Conservation (phyloP, 805 yeast genomes). For the Candida fluviatilis region DNA sequence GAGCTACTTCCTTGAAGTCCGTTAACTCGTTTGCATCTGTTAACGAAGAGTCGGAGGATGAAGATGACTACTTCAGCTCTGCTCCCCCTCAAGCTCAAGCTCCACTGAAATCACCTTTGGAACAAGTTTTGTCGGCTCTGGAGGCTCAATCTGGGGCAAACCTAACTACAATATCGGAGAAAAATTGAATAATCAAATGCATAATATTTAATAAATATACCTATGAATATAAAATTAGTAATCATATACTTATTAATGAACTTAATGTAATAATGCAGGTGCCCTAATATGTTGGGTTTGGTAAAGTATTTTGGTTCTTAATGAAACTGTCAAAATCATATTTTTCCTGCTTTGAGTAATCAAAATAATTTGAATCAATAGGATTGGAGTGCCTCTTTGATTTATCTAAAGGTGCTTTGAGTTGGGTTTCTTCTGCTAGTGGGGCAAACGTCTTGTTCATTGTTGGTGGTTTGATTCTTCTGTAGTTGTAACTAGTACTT, state of each 20-base stretch:
- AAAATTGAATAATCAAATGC: neutral
- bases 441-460: neutral
- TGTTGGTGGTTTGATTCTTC: slow-evolving; percentile 16
- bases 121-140: neutral
- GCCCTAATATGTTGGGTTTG: neutral
- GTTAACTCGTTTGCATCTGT: slow-evolving; percentile 18
- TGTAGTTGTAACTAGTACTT: slow-evolving; percentile 15
- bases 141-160: neutral
- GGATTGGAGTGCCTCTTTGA: slow-evolving; percentile 9
- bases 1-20: slow-evolving; percentile 29
- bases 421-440: slow-evolving; percentile 1
- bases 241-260: neutral
- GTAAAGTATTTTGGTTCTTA: slow-evolving; percentile 16
- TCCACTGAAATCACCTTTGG: neutral
- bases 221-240: too few relatives aligned
- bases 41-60: slow-evolving; percentile 15
- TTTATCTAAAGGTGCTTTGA: slow-evolving; percentile 6
- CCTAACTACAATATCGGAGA: slow-evolving; percentile 2
- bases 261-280: neutral
- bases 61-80: neutral
- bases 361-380: slow-evolving; percentile 28
- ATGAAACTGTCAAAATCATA: slow-evolving; percentile 38
- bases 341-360: slow-evolving; percentile 25
- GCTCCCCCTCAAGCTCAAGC: neutral
- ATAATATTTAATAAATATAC: neutral